These are phyloP conservation scores for Pseudonitzschia pungens DNA, from an alignment of 108 stramenopile genomes.

Conservation along the genomic window DNA sequence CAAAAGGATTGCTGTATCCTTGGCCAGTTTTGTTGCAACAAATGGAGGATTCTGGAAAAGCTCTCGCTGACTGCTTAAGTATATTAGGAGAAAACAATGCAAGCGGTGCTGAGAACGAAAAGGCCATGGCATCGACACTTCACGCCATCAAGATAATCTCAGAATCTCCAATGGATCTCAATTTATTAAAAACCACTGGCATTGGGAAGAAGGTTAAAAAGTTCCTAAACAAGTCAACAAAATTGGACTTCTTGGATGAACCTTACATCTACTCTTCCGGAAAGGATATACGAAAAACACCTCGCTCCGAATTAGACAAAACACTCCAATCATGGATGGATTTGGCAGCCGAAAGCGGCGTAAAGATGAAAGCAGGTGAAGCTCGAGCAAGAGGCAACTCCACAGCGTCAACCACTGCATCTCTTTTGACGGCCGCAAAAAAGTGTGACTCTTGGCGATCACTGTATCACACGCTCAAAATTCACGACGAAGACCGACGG, in stretches of 20 bases:
- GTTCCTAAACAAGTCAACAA: slow-evolving; percentile 32
- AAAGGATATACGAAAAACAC: slow-evolving; percentile 30
- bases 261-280: slow-evolving; percentile 14
- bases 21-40: slow-evolving; percentile 47
- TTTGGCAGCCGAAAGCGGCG: slow-evolving; percentile 42
- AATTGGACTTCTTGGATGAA: slow-evolving; percentile 24
- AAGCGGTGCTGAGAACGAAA: slow-evolving; percentile 9
- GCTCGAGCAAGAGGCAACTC: neutral
- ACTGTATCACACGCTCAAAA: slow-evolving; percentile 38
- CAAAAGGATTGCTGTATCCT: slow-evolving; percentile 46
- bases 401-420: neutral
- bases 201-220: slow-evolving; percentile 50
- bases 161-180: slow-evolving; percentile 47
- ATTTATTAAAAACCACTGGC: slow-evolving; percentile 41
- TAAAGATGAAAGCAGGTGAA: slow-evolving; percentile 11
- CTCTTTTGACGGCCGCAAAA: slow-evolving; percentile 32
- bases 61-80: slow-evolving; percentile 2
- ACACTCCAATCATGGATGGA: slow-evolving; percentile 49
- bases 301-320: slow-evolving; percentile 25
- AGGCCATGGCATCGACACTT: neutral
- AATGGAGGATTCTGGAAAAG: slow-evolving; percentile 19
- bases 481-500: slow-evolving; percentile 36
- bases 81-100: neutral
- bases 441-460: slow-evolving; percentile 52
- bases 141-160: slow-evolving; percentile 23